Conservation (phyloP, 1,139 yeast species). For the Candida sp. region DNA sequence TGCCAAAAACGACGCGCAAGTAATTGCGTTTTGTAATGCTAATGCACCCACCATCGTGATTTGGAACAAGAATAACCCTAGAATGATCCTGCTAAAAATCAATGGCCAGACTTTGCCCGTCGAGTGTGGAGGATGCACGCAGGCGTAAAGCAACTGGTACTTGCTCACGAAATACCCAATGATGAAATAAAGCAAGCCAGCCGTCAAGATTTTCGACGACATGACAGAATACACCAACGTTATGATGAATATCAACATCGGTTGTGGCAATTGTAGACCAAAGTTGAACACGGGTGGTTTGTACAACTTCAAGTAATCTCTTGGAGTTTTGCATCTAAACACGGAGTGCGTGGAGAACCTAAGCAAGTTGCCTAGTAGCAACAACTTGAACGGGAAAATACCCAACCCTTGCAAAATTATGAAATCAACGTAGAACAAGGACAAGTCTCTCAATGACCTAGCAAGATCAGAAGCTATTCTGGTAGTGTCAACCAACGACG, state of each 20-base stretch:
- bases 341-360: slow-evolving; percentile 60
- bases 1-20: slow-evolving; percentile 68
- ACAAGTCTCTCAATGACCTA: slow-evolving; percentile 66
- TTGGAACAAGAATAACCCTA: slow-evolving; percentile 71
- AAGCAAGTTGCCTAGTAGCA: slow-evolving; percentile 66
- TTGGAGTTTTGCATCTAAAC: slow-evolving; percentile 58
- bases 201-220: slow-evolving; percentile 66
- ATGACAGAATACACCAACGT: slow-evolving; percentile 66
- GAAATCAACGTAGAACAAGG: slow-evolving; percentile 82
- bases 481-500: slow-evolving; percentile 70
- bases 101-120: slow-evolving; percentile 77
- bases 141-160: slow-evolving; percentile 66
- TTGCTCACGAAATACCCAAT: slow-evolving; percentile 69
- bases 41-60: slow-evolving; percentile 92
- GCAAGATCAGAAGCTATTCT: slow-evolving; percentile 82
- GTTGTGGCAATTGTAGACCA: slow-evolving; percentile 70
- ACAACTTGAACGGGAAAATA: slow-evolving; percentile 77
- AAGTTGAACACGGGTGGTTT: slow-evolving; percentile 70
- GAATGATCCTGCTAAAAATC: slow-evolving; percentile 58
- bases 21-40: slow-evolving; percentile 78
- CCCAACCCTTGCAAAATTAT: slow-evolving; percentile 85
- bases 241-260: slow-evolving; percentile 61
- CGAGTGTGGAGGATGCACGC: slow-evolving; percentile 74
- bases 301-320: slow-evolving; percentile 50
- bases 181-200: slow-evolving; percentile 64